A percentile compares a stretch with the other conserved stretches of the same genome.
Evolutionary conservation across 2,329 filamentous ascomycete genomes (phyloP).

Genomic region (Phaeosphaeria sp.): DNA sequence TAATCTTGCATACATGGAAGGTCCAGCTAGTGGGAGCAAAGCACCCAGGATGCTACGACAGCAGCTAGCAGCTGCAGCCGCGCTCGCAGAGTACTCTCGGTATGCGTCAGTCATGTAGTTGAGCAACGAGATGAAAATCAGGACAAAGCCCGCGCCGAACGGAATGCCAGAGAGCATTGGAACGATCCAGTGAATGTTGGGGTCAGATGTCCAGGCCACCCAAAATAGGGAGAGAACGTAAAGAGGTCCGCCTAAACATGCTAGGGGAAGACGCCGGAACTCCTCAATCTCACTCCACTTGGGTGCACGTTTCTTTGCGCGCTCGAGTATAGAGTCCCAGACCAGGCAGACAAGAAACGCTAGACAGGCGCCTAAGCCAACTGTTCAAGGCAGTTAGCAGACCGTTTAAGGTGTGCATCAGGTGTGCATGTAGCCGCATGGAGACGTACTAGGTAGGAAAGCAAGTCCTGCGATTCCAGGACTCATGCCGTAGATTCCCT

Average conservation of each 20-base stretch:
- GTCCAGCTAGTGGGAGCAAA: constrained; percentile 76
- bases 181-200: constrained; percentile 24
- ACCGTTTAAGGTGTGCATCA: too few species aligned
- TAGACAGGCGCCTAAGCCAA: too few species aligned
- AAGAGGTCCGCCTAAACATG: constrained; percentile 70
- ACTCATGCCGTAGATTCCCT: constrained; percentile 24
- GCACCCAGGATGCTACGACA: constrained; percentile 75
- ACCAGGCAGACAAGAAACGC: constrained; percentile 28
- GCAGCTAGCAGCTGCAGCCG: constrained; percentile 76
- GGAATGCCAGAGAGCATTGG: constrained; percentile 52
- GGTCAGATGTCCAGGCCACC: constrained; percentile 9
- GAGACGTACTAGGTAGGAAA: too few species aligned
- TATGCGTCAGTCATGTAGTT: constrained; percentile 51
- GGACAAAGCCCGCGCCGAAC: constrained; percentile 62
- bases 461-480: background rate
- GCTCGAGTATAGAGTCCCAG: constrained; percentile 65
- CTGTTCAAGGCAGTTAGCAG: too few species aligned
- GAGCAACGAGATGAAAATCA: constrained; percentile 62
- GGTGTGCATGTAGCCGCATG: too few species aligned
- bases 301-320: constrained; percentile 61
- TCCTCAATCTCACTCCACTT: constrained; percentile 45
- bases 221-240: constrained; percentile 27
- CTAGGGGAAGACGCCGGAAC: constrained; percentile 71
- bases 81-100: constrained; percentile 75
- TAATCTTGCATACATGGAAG: constrained; percentile 56